A percentile compares a stretch with the other conserved stretches of the same genome.
Conservation (phyloP, 805 yeast genomes). For the Jamesozyma piceae region DNA sequence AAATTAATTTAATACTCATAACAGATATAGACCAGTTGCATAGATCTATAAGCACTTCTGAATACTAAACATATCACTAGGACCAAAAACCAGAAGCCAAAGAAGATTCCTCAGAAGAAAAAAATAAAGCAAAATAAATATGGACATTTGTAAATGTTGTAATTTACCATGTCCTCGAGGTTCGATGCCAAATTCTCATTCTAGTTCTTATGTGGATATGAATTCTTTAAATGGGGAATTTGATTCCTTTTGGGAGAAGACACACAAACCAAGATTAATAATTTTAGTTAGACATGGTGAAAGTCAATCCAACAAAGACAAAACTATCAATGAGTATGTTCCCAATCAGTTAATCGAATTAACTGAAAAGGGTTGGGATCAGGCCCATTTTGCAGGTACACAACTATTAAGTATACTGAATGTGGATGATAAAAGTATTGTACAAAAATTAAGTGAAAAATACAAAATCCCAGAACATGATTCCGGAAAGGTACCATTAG, state of each 20-base stretch:
- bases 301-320: slow-evolving; percentile 82
- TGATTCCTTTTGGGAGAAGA: slow-evolving; percentile 4
- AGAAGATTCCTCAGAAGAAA: too few species aligned
- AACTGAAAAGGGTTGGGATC: slow-evolving; percentile 60
- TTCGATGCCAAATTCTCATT: not conserved
- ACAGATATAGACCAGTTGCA: too few species aligned
- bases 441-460: slow-evolving; percentile 14
- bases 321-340: slow-evolving; percentile 62
- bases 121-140: too few species aligned
- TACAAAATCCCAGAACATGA: slow-evolving; percentile 8
- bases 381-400: slow-evolving; percentile 52
- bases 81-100: too few species aligned
- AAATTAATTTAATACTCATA: too few species aligned
- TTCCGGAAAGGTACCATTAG: slow-evolving; percentile 11
- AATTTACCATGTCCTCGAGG: not conserved
- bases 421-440: slow-evolving; percentile 18
- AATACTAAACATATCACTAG: too few species aligned
- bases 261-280: slow-evolving; percentile 44
- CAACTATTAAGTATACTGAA: slow-evolving; percentile 32
- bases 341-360: slow-evolving; percentile 76
- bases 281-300: slow-evolving; percentile 86
- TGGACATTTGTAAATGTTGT: not conserved
- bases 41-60: too few species aligned
- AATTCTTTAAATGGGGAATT: not conserved
- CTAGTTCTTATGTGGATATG: not conserved